phyloP scores from a whole-genome alignment of 2,329 filamentous ascomycete genomes.

The Pleomassaria siparia region DNA sequence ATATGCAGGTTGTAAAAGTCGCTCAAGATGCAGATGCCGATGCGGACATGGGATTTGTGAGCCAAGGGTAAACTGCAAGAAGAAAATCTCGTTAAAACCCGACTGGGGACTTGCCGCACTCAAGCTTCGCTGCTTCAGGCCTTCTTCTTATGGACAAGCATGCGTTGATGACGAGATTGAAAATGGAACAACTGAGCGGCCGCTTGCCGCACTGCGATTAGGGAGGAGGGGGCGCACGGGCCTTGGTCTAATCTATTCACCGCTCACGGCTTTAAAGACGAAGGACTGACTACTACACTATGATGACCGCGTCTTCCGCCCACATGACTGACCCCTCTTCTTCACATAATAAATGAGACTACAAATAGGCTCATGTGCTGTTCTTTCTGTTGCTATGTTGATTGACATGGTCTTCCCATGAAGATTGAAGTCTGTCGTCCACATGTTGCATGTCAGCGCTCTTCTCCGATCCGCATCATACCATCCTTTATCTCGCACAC shows the following conservation, averaged over 20 bases:
- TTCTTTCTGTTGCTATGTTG: background rate
- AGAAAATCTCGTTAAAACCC: no score
- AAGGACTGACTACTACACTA: background rate
- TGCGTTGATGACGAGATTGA: constrained; percentile 13
- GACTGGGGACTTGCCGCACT: background rate
- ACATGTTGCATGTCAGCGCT: background rate
- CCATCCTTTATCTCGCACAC: no score
- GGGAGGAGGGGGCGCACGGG: background rate
- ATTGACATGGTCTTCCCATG: no score
- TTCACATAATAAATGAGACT: background rate
- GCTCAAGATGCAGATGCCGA: no score
- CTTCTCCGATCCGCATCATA: background rate
- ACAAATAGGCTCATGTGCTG: background rate
- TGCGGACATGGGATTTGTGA: background rate
- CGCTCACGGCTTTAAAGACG: background rate
- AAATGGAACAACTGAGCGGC: background rate
- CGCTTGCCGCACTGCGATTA: constrained; percentile 3
- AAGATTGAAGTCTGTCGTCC: background rate
- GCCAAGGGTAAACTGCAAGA: no score
- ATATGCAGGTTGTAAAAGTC: no score
- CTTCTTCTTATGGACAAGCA: constrained; percentile 5
- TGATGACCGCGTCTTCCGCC: constrained; percentile 1
- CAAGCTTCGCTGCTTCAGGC: no score
- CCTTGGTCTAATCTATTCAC: constrained; percentile 1
- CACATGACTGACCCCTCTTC: constrained; percentile 10